Percentiles rank a stretch among this genome's conserved stretches.
These are phyloP conservation scores for Paspalum vaginatum DNA, from an alignment of 176 grass and related monocot genomes.

Conservation along the genomic window DNA sequence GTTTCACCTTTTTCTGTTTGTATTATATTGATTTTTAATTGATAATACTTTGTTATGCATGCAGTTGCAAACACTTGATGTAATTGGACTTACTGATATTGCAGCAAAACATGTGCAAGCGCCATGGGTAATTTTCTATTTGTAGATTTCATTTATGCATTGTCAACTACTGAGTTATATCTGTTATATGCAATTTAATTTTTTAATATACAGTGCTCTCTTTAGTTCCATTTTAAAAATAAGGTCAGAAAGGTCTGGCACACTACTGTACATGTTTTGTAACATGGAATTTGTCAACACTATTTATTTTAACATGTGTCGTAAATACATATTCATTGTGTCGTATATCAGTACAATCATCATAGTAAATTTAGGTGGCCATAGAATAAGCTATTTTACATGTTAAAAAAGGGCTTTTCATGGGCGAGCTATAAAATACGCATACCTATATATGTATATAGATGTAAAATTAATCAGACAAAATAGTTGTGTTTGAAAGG, in stretches of 20 bases:
- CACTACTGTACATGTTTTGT: background rate
- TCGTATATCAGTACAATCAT: no score
- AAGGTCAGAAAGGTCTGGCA: conserved; percentile 30
- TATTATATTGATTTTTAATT: conserved; percentile 22
- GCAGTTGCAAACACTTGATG: conserved; percentile 74
- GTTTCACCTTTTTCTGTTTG: background rate
- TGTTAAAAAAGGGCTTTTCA: no score
- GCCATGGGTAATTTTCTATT: conserved; percentile 52
- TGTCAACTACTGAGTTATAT: conserved; percentile 16
- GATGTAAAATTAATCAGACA: background rate
- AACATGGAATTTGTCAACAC: background rate
- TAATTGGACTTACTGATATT: conserved; percentile 63
- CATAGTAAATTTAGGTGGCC: no score
- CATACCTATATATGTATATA: background rate
- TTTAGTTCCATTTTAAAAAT: conserved; percentile 46
- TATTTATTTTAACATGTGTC: no score
- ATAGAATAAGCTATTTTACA: no score
- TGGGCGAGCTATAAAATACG: no score
- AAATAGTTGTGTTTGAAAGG: background rate
- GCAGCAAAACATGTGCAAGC: conserved; percentile 38
- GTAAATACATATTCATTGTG: no score
- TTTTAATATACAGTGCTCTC: conserved; percentile 35
- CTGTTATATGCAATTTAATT: conserved; percentile 6
- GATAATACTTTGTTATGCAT: conserved; percentile 26
- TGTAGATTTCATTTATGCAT: conserved; percentile 27